Evolutionary conservation across 257 asterid species (phyloP).

Genomic region (Przewalskia tangutica): DNA sequence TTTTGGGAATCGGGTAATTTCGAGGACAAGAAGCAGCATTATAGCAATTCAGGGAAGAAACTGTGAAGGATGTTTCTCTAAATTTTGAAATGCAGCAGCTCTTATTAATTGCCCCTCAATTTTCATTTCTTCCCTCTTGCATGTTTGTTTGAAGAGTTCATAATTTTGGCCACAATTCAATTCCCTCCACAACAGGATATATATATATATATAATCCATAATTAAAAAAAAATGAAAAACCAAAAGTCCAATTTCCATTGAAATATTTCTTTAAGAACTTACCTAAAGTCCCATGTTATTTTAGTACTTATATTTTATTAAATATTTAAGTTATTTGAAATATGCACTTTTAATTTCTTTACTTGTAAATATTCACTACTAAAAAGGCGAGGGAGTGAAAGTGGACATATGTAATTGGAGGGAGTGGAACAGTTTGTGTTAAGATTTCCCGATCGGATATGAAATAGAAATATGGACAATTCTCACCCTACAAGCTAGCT

Average conservation of each 20-base stretch:
- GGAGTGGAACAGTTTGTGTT: not conserved
- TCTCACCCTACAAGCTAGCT: too few relatives aligned
- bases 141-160: not conserved
- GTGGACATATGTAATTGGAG: not conserved
- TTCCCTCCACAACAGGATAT: not conserved
- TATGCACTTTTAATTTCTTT: too few relatives aligned
- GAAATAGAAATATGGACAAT: too few relatives aligned
- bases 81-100: not conserved
- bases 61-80: not conserved
- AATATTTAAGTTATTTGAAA: not conserved
- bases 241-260: not conserved
- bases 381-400: not conserved
- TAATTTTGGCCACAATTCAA: not conserved
- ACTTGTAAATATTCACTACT: too few relatives aligned
- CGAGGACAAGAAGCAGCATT: not conserved
- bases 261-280: too few relatives aligned
- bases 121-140: not conserved
- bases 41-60: not conserved
- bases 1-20: not conserved
- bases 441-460: too few relatives aligned
- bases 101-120: not conserved
- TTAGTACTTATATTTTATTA: not conserved
- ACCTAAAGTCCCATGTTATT: not conserved
- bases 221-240: not conserved
- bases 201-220: not conserved